phyloP scores from a whole-genome alignment of 306 rosid species.

The Chamaecrista fasciculata region DNA sequence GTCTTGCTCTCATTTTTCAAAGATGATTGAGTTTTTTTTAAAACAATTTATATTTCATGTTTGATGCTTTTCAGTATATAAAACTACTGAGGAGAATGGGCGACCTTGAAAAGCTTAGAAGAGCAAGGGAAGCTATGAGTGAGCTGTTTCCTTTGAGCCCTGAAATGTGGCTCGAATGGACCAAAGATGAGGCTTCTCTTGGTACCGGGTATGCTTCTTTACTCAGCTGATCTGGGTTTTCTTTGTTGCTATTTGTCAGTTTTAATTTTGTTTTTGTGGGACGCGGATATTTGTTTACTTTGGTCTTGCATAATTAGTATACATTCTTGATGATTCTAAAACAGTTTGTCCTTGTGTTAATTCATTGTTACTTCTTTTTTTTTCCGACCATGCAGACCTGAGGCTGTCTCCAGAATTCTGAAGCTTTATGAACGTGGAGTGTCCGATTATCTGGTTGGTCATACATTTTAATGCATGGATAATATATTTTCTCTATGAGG shows the following conservation, averaged over 20 bases:
- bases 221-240: background rate
- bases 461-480: constrained; percentile 19
- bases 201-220: constrained; percentile 41
- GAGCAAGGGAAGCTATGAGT: constrained; percentile 84
- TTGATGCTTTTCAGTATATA: constrained; percentile 49
- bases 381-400: constrained; percentile 45
- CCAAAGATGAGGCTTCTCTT: constrained; percentile 74
- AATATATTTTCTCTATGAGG: background rate
- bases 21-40: background rate
- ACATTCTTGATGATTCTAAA: background rate
- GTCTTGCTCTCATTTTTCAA: background rate
- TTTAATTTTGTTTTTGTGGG: background rate
- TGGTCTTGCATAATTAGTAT: background rate
- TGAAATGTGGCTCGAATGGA: constrained; percentile 87
- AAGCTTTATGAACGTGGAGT: constrained; percentile 73
- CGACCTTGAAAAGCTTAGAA: constrained; percentile 63
- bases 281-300: background rate
- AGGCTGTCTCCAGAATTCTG: constrained; percentile 44
- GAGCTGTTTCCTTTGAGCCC: constrained; percentile 70
- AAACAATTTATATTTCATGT: background rate
- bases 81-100: constrained; percentile 66
- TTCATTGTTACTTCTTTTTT: background rate
- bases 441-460: constrained; percentile 76
- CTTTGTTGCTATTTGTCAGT: background rate
- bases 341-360: background rate